Conservation (phyloP, 805 yeast species). For the Myxozyma melibiosi region DNA sequence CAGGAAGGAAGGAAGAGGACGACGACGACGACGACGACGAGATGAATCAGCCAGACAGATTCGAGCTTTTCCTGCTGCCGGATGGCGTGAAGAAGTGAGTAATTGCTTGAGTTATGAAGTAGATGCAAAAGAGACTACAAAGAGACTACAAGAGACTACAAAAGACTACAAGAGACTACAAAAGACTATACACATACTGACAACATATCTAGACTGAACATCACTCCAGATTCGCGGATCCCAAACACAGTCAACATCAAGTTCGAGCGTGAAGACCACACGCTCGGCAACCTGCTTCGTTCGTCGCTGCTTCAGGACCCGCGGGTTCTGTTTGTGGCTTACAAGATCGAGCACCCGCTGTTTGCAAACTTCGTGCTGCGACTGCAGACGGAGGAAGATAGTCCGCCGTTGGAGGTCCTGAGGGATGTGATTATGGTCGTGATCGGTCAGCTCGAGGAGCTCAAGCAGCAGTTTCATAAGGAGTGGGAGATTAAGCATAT, state of each 20-base stretch:
- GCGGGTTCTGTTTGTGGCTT: constrained; percentile 93
- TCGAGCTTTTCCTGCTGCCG: constrained; percentile 93
- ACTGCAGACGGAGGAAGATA: constrained; percentile 94
- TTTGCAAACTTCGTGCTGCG: constrained; percentile 94
- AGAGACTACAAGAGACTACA: too few relatives aligned
- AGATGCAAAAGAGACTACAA: background rate
- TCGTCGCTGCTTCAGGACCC: constrained; percentile 77
- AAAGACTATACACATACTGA: too few relatives aligned
- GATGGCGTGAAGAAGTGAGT: constrained; percentile 89
- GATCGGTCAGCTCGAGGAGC: constrained; percentile 72
- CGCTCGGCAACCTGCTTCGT: constrained; percentile 86
- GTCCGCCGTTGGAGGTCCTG: constrained; percentile 86
- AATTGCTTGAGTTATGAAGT: background rate
- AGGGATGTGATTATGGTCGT: constrained; percentile 85
- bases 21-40: too few relatives aligned
- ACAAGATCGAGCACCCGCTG: constrained; percentile 96
- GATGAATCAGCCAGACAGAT: constrained; percentile 99
- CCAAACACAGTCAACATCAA: constrained; percentile 93
- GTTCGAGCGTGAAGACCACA: constrained; percentile 97
- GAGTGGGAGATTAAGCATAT: constrained; percentile 83
- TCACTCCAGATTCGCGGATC: constrained; percentile 91
- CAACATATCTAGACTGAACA: constrained; percentile 56
- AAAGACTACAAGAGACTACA: too few relatives aligned
- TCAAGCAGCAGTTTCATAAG: constrained; percentile 76
- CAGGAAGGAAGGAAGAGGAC: too few relatives aligned